Percentiles rank a stretch among this genome's conserved stretches.
Conservation (phyloP, 208 protist genomes). For the Crithidia fasciculata region DNA sequence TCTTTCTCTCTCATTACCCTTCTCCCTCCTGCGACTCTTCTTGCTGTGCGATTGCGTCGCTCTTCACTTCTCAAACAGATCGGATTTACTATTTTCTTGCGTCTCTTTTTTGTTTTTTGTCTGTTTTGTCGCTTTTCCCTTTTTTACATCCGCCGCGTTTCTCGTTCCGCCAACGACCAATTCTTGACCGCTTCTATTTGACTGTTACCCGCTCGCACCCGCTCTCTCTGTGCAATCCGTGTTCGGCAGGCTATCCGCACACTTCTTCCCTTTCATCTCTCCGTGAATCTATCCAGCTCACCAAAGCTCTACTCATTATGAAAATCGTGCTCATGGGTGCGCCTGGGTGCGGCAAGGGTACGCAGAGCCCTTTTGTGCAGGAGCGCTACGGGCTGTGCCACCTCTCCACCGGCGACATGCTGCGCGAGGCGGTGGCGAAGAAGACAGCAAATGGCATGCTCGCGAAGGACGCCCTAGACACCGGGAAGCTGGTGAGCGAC, state of each 20-base stretch:
- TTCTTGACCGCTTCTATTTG: too few species aligned
- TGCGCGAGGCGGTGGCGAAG: conserved; percentile 82
- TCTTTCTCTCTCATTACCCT: too few species aligned
- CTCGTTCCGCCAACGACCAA: too few species aligned
- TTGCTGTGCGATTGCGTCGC: background rate
- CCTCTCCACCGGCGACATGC: conserved; percentile 95
- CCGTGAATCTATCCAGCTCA: background rate
- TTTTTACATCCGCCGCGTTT: background rate
- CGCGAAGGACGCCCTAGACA: conserved; percentile 78
- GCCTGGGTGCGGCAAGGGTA: conserved; percentile 94
- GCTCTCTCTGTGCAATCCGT: too few species aligned
- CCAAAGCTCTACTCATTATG: conserved; percentile 39
- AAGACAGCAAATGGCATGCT: conserved; percentile 73
- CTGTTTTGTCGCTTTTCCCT: background rate
- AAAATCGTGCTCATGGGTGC: conserved; percentile 93
- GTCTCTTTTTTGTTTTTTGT: background rate
- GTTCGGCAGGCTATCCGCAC: too few species aligned
- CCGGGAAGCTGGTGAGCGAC: conserved; percentile 89
- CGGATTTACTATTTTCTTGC: background rate
- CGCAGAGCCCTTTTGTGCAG: conserved; percentile 88
- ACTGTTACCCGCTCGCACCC: too few species aligned
- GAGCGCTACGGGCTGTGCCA: conserved; percentile 93
- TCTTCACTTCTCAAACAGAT: background rate
- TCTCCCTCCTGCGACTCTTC: background rate
- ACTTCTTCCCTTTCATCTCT: background rate